Evolutionary conservation across 2,329 filamentous ascomycete genomes (phyloP), one percentile per base, ranked within the genome.

Genomic region (Biscogniauxia mediterranea): DNA sequence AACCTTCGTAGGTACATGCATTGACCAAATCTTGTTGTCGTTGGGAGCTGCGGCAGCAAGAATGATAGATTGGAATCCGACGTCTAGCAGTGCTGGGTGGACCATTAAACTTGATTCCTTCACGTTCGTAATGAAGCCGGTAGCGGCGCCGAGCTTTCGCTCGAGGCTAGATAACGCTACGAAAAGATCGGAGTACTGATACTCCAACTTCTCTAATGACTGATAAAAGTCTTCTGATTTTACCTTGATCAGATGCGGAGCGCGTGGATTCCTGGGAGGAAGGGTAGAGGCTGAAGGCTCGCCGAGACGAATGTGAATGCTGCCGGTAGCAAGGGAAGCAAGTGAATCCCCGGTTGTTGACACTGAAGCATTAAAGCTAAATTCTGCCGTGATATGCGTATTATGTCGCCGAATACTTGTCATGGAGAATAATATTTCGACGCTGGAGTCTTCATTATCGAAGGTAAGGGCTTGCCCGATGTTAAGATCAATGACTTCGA

Each of bases 1-100:
- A 15, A 68, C 62, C 9, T 26, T 57, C 15, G 42, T 59, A 2
- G 66, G 66, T 9, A 68, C 56, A 28, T 65, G 60, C 5, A 64
- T 52, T 0, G 62, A 51, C 58, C 61, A 61, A 13, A 65, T 49
- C 5, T 32, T 32, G 11, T 62, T 62, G 25, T 63, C 61, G 20
- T 54, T 17, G 1, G 64, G 64, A 9, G 55, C 51, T 13, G 32
- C 51, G 3, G 52, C 20, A 0, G 63, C 56, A 0, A 66, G 54
- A 0, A 74, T 38, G 1, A 67, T 28, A n/a, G 65, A 59, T 21
- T 70, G 68, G 20, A 71, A 60, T 0, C 70, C 59, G 26, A 66
- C 65, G 56, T 73, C 70, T 0, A 72, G 56, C 5, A 52, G 19
- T 0, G 62, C 70, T 0, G 68, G 69, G 54, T 71, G 69, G 2